Conservation (phyloP, 306 rosid genomes). For the Cucumis sativus region Cucumber_9930_V3 NC_026657.2:12544501-12545000, state of each 20-base stretch:
- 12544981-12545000: not conserved
- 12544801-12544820: slow-evolving; percentile 3
- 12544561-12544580: not conserved
- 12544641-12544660: not conserved
- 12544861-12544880: not conserved
- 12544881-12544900: not conserved
- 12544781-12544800: not conserved
- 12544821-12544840: not conserved
- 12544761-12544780: slow-evolving; percentile 9
- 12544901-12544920: no score
- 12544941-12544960: not conserved
- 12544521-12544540: not conserved
- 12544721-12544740: not conserved
- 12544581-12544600: not conserved
- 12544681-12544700: not conserved
- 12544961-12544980: not conserved
- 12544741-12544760: slow-evolving; percentile 5
- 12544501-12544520: not conserved
- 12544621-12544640: no score
- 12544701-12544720: not conserved
- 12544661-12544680: not conserved
- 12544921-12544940: no score
- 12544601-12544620: no score
- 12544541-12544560: not conserved
- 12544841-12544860: not conserved